phyloP scores from a whole-genome alignment of 2,329 filamentous ascomycete species.

The Trichoderma lentiforme region DNA sequence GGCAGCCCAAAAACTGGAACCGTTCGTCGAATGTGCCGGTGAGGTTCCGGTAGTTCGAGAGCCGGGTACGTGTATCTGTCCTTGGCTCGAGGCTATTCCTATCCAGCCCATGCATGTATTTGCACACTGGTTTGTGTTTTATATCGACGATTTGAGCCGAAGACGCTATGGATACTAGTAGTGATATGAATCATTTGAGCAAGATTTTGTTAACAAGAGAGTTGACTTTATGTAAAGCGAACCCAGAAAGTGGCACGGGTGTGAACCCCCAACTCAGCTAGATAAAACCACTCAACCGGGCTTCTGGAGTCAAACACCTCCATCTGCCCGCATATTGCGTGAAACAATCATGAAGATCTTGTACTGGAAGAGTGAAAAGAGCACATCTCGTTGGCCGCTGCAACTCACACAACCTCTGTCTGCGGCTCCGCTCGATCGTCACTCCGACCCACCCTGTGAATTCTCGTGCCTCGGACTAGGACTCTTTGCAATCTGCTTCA shows the following conservation, averaged over 20 bases:
- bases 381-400: background rate
- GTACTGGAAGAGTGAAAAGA: background rate
- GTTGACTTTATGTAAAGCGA: background rate
- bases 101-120: background rate
- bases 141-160: background rate
- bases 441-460: background rate
- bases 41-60: background rate
- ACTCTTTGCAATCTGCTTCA: slow-evolving; percentile 2
- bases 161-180: background rate
- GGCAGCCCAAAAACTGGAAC: background rate
- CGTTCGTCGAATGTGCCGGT: background rate
- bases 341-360: slow-evolving; percentile 4
- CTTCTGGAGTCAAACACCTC: background rate
- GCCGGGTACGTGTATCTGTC: slow-evolving; percentile 1
- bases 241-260: background rate
- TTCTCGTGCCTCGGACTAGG: background rate
- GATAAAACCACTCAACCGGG: background rate
- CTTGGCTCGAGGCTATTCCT: background rate
- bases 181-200: background rate
- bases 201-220: background rate
- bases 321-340: background rate
- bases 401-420: background rate
- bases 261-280: background rate
- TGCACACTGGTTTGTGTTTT: background rate
- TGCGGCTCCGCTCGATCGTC: slow-evolving; percentile 9